Evolutionary conservation across 129 eudicot species (phyloP).

Genomic region (Tagetes patula): DNA sequence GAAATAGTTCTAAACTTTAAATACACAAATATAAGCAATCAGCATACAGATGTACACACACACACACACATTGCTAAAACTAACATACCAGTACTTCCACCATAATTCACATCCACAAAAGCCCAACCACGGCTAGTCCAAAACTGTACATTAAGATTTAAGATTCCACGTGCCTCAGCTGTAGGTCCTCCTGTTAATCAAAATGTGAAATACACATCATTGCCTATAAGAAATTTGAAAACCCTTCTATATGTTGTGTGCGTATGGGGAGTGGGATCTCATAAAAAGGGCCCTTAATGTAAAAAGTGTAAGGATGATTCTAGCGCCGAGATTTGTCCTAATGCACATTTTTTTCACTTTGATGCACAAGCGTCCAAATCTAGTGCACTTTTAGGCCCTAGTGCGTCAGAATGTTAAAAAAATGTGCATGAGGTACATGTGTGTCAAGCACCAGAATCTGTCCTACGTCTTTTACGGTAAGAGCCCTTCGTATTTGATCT

Average conservation of each 20-base stretch:
- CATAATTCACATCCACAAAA: slow-evolving; percentile 96
- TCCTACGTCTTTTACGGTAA: neutral
- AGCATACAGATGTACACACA: neutral
- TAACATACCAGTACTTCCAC: slow-evolving; percentile 92
- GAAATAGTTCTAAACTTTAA: neutral
- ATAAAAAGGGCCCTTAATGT: neutral
- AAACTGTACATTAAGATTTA: slow-evolving; percentile 74
- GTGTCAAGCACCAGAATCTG: neutral
- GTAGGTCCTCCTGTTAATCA: slow-evolving; percentile 85
- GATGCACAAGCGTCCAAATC: neutral
- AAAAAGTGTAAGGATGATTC: slow-evolving; percentile 1
- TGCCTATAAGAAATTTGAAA: slow-evolving; percentile 2
- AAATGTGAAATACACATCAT: slow-evolving; percentile 19
- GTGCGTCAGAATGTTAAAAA: neutral
- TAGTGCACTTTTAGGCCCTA: neutral
- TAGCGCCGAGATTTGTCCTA: neutral
- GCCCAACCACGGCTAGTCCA: slow-evolving; percentile 99
- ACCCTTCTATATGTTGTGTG: neutral
- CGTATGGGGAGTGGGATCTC: neutral
- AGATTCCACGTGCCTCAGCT: slow-evolving; percentile 79
- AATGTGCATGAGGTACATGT: neutral
- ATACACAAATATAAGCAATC: neutral
- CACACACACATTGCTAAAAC: neutral
- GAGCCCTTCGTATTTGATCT: neutral
- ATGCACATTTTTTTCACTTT: neutral